A percentile compares a stretch with the other conserved stretches of the same genome.
phyloP scores from a whole-genome alignment of 2,329 filamentous ascomycete genomes.

The Chaetomiaceae sp. region DNA sequence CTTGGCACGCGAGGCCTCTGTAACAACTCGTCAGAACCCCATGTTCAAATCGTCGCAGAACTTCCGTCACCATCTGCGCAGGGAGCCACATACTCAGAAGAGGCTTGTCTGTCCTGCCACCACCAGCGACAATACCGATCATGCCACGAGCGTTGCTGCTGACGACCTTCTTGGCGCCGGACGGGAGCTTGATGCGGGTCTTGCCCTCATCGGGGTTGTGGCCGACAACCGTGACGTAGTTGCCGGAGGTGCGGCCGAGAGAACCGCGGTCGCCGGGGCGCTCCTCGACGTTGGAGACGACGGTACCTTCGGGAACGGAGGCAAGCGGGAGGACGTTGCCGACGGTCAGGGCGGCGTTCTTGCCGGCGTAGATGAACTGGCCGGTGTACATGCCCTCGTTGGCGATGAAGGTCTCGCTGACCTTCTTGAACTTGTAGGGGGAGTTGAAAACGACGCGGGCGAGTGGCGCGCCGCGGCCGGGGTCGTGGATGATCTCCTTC shows the following conservation, averaged over 20 bases:
- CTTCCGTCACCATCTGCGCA: conserved; percentile 16
- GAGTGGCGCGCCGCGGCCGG: conserved; percentile 95
- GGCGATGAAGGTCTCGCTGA: conserved; percentile 99
- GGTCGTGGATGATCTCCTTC: conserved; percentile 99
- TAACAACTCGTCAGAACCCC: conserved; percentile 37
- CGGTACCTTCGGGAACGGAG: conserved; percentile 97
- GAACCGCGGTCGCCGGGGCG: conserved; percentile 95
- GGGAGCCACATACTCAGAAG: conserved; percentile 70
- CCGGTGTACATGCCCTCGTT: conserved; percentile 99
- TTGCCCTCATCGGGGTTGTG: conserved; percentile 99
- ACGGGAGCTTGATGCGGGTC: conserved; percentile 99
- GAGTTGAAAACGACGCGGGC: conserved; percentile 96
- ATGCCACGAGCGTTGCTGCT: conserved; percentile 89
- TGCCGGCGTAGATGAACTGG: conserved; percentile 99
- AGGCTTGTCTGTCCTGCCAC: conserved; percentile 99
- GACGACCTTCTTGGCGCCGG: conserved; percentile 98
- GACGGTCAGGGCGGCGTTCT: conserved; percentile 94
- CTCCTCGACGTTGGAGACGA: conserved; percentile 99
- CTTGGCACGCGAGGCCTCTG: conserved; percentile 98
- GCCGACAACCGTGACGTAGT: conserved; percentile 97
- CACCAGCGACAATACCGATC: conserved; percentile 99
- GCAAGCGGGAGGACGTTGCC: conserved; percentile 95
- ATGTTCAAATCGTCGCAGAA: not conserved
- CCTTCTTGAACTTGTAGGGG: conserved; percentile 96
- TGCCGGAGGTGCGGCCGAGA: conserved; percentile 94